Evolutionary conservation across 352 stramenopile genomes (phyloP).

Genomic region (Plasmopara halstedii): DNA sequence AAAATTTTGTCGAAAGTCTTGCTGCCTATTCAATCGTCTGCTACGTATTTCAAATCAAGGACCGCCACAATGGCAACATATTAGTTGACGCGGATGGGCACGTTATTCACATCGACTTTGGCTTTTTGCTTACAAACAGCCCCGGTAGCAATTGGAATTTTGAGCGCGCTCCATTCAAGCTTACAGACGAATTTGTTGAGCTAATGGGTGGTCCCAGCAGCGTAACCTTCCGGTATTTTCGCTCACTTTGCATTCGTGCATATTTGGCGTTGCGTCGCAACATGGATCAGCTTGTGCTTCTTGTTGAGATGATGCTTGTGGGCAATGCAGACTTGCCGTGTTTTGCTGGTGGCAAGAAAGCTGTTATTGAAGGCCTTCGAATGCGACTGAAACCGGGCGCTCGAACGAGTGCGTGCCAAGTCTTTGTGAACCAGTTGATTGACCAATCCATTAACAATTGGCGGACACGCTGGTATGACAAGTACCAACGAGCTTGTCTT

Average conservation of each 20-base stretch:
- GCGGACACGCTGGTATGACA: slow-evolving; percentile 87
- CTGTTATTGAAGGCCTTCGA: slow-evolving; percentile 69
- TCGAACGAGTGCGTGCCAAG: slow-evolving; percentile 71
- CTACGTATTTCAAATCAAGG: slow-evolving; percentile 98
- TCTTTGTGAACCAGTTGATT: slow-evolving; percentile 83
- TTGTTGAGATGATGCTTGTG: slow-evolving; percentile 95
- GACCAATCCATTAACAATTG: slow-evolving; percentile 86
- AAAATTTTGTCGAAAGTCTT: slow-evolving; percentile 88
- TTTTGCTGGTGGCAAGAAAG: slow-evolving; percentile 76
- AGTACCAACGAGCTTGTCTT: slow-evolving; percentile 84
- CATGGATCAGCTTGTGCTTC: slow-evolving; percentile 92
- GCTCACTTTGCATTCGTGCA: slow-evolving; percentile 92
- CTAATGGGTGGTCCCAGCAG: slow-evolving; percentile 91
- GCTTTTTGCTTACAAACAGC: slow-evolving; percentile 96
- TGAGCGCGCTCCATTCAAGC: slow-evolving; percentile 96
- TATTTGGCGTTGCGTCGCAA: slow-evolving; percentile 92
- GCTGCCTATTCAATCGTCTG: slow-evolving; percentile 97
- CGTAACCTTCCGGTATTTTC: slow-evolving; percentile 91
- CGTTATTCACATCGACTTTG: slow-evolving; percentile 99
- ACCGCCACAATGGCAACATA: slow-evolving; percentile 99
- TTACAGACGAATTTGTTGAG: slow-evolving; percentile 94
- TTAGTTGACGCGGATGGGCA: slow-evolving; percentile 95
- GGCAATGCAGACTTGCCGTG: slow-evolving; percentile 80
- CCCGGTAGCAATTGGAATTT: slow-evolving; percentile 93
- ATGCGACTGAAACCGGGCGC: slow-evolving; percentile 69